Conservation (phyloP, 257 asterid genomes). For the Solanum sitiens region DNA sequence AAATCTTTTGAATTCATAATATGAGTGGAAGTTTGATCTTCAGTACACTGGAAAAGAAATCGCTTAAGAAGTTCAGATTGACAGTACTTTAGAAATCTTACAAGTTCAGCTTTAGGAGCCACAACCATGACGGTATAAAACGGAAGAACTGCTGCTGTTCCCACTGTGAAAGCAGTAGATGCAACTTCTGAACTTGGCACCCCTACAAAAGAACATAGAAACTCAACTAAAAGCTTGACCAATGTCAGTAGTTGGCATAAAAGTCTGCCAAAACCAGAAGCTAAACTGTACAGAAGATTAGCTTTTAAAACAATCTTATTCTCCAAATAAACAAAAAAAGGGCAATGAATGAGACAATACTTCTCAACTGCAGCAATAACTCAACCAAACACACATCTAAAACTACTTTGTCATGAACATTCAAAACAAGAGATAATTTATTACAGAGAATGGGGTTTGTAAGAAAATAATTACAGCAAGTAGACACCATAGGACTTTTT, state of each 20-base stretch:
- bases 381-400: neutral
- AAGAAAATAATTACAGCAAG: slow-evolving; percentile 46
- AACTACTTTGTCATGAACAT: neutral
- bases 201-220: slow-evolving; percentile 31
- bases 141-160: slow-evolving; percentile 85
- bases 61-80: neutral
- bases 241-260: neutral
- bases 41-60: too few species aligned
- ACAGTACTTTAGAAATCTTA: slow-evolving; percentile 10
- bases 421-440: neutral
- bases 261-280: neutral
- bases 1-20: neutral
- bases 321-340: neutral
- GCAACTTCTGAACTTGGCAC: slow-evolving; percentile 55
- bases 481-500: slow-evolving; percentile 24
- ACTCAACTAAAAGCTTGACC: neutral
- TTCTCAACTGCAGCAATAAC: neutral
- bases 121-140: slow-evolving; percentile 73
- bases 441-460: neutral
- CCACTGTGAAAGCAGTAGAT: slow-evolving; percentile 51
- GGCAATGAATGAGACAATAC: neutral
- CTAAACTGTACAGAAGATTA: neutral
- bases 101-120: slow-evolving; percentile 67
- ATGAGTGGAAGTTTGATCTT: neutral
- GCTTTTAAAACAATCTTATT: neutral